Conservation (phyloP, 176 grass and related monocot genomes). For the Eragrostis curvula region DNA sequence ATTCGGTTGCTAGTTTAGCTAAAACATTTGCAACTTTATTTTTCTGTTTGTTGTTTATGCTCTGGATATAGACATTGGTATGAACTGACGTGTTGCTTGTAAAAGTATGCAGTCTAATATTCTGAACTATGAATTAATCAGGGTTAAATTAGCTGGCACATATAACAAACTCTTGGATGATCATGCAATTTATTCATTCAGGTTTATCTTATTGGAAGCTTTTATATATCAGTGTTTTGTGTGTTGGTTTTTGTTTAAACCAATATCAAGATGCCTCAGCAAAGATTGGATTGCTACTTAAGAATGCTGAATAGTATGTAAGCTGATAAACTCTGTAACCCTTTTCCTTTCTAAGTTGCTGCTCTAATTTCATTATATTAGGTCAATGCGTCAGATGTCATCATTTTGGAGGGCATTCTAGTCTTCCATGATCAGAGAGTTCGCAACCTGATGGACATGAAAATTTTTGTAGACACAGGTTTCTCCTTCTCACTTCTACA, state of each 20-base stretch:
- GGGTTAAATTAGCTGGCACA: background rate
- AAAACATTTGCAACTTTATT: background rate
- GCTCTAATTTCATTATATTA: slow-evolving; percentile 41
- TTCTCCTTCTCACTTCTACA: slow-evolving; percentile 31
- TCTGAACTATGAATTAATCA: slow-evolving; percentile 24
- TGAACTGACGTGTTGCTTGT: background rate
- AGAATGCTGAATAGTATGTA: background rate
- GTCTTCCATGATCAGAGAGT: slow-evolving; percentile 95
- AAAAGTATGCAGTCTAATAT: background rate
- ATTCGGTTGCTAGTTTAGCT: background rate
- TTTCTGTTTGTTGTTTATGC: background rate
- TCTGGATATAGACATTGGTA: background rate
- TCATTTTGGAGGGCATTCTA: slow-evolving; percentile 99
- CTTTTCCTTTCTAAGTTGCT: slow-evolving; percentile 21
- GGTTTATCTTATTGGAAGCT: background rate
- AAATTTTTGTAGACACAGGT: slow-evolving; percentile 99
- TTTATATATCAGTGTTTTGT: background rate
- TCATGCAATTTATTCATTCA: background rate
- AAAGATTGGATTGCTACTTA: background rate
- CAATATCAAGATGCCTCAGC: background rate
- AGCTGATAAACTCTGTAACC: background rate
- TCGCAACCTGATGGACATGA: slow-evolving; percentile 98
- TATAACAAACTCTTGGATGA: background rate
- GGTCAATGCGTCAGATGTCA: slow-evolving; percentile 99
- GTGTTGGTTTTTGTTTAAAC: background rate